These are phyloP conservation scores for Didymosphaeria variabile DNA, from an alignment of 2,329 filamentous ascomycete genomes.

Conservation along the genomic window DNA sequence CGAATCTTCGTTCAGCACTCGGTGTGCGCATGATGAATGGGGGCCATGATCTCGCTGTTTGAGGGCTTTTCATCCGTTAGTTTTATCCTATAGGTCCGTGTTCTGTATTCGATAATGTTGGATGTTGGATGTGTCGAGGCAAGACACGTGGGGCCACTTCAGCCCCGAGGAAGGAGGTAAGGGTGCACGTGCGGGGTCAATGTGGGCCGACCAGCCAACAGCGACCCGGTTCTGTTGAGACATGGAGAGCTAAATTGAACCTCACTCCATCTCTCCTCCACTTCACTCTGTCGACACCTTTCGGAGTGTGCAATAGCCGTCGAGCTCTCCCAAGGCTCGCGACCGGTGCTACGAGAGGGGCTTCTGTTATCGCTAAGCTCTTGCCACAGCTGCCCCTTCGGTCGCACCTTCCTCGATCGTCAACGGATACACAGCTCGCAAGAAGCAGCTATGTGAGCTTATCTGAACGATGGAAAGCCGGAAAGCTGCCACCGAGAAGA, in stretches of 20 bases:
- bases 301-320: background rate
- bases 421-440: too few species aligned
- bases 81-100: too few species aligned
- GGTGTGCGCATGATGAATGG: too few species aligned
- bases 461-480: background rate
- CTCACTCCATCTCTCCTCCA: background rate
- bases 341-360: background rate
- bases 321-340: background rate
- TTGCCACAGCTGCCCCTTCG: background rate
- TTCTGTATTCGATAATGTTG: too few species aligned
- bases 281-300: background rate
- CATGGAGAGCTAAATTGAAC: background rate
- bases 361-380: background rate
- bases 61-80: too few species aligned
- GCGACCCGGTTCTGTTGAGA: background rate
- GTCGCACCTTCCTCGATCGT: background rate
- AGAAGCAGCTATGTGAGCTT: background rate
- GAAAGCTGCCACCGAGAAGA: background rate
- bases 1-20: too few species aligned
- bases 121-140: background rate
- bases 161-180: background rate
- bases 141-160: background rate
- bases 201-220: background rate
- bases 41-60: too few species aligned
- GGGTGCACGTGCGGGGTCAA: constrained; percentile 5